These are phyloP conservation scores for Gloeopeniophorella convolvens DNA, from an alignment of 768 basidiomycete species.

Conservation along the genomic window DNA sequence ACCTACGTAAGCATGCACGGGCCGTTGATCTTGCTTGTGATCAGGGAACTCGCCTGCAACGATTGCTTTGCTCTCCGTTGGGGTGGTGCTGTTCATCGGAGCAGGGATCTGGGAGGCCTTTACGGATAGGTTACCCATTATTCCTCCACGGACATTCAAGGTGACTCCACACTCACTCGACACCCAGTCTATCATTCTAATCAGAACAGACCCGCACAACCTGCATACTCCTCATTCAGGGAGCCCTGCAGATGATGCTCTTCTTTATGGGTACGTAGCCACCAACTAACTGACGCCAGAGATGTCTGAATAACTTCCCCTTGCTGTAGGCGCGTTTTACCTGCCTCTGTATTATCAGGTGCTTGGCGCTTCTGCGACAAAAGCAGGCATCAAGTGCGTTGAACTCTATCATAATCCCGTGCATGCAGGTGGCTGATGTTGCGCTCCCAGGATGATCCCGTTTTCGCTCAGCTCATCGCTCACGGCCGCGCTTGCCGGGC, in stretches of 20 bases:
- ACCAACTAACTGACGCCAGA: neutral
- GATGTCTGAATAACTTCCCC: neutral
- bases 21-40: neutral
- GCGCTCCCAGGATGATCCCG: conserved; percentile 54
- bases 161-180: conserved; percentile 29
- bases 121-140: conserved; percentile 62
- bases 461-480: conserved; percentile 57
- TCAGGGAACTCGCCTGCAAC: conserved; percentile 55
- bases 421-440: neutral
- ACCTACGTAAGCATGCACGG: neutral
- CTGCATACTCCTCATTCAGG: conserved; percentile 45
- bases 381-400: conserved; percentile 58
- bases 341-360: conserved; percentile 75
- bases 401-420: neutral
- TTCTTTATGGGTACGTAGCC: conserved; percentile 51
- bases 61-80: conserved; percentile 53
- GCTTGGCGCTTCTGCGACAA: conserved; percentile 65
- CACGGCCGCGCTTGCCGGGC: conserved; percentile 50
- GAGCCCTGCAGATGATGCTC: conserved; percentile 56
- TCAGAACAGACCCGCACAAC: conserved; percentile 59
- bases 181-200: neutral
- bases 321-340: conserved; percentile 45
- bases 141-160: conserved; percentile 70
- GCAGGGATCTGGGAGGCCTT: conserved; percentile 51
- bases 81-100: conserved; percentile 43